Base-by-base conservation (phyloP, 164 flowering plant genomes). In the Aristolochia californica region DNA sequence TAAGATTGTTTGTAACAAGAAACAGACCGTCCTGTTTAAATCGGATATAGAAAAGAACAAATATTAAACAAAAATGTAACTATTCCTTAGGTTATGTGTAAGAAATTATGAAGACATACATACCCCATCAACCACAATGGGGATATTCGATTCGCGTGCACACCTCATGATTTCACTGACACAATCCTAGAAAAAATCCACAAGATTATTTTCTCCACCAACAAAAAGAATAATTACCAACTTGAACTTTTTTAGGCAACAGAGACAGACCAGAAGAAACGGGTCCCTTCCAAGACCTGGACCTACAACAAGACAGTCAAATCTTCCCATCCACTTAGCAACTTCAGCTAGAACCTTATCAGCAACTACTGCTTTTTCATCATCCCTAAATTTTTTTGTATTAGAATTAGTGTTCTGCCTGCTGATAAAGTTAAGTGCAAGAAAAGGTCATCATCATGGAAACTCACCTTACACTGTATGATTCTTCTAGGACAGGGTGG, bases 221-320 rank as follows among this genome's bases (percentile, higher is more conserved):
- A 40, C 43, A n/a, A 12, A 56, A n/a, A 15, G 40, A 56, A 38
- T 40, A 34, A 30, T 9, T 54, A 25, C 38, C 13, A 28, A 23
- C 12, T 28, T 10, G 5, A 34, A 34, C 40, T 2, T 34, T 12
- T 22, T 28, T 53, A 55, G 48, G 66, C 24, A 44, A 48, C 5
- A 62, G 38, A 59, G 52, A 26, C 81, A 50, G 16, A 89, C 99
- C 86, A 94, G 76, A 66, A 94, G 88, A 77, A 85, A 94, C 22
- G 90, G 91, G 66, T 94, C 99, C 71, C 99, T 79, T 62, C 99
- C 99, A 48, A 94, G 97, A 55, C 97, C 99, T 44, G 97, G 99
- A 58, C 99, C 99, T 60, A 94, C 72, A 50, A 94, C 95, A 60
- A 94, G 75, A 66, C 99, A 94, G 71, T 94, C 97, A 73, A 94